A percentile compares a stretch with the other conserved stretches of the same genome.
phyloP scores from a whole-genome alignment of 2,329 filamentous ascomycete genomes.

The Ilyonectria mors-panacis region DNA sequence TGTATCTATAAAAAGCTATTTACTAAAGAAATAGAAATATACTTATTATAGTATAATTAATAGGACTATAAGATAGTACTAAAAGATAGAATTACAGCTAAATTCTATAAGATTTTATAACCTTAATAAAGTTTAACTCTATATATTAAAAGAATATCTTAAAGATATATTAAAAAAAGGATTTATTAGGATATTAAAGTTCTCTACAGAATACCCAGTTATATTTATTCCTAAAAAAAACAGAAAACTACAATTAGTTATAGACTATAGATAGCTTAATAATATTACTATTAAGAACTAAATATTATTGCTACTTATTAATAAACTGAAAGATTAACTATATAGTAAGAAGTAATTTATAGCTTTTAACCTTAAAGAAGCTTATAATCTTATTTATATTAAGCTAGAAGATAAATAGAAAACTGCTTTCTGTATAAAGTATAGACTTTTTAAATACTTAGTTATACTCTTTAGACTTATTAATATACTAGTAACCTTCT shows the following conservation, averaged over 20 bases:
- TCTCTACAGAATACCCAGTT: neutral
- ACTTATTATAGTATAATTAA: constrained; percentile 16
- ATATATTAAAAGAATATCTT: constrained; percentile 12
- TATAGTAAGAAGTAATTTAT: constrained; percentile 9
- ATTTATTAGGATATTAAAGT: neutral
- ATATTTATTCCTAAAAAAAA: constrained; percentile 32
- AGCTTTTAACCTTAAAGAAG: no score
- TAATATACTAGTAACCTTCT: no score
- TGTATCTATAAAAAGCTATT: no score
- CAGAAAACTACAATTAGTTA: constrained; percentile 34
- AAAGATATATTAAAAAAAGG: constrained; percentile 27
- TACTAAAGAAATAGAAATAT: constrained; percentile 24
- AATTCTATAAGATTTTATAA: constrained; percentile 21
- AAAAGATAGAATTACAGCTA: constrained; percentile 4
- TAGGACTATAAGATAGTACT: constrained; percentile 28
- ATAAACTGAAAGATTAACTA: constrained; percentile 39
- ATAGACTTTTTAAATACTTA: constrained; percentile 30
- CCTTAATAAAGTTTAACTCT: constrained; percentile 26
- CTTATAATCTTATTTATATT: constrained; percentile 45
- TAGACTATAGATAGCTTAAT: constrained; percentile 38
- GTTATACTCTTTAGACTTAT: no score
- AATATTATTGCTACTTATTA: constrained; percentile 40
- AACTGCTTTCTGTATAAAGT: constrained; percentile 51
- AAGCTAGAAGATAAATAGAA: constrained; percentile 52
- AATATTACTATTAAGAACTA: constrained; percentile 45